Evolutionary conservation across 768 basidiomycete species (phyloP), one percentile per base, ranked within the genome.

Genomic region (Tylopilus vinaceipallidus): DNA sequence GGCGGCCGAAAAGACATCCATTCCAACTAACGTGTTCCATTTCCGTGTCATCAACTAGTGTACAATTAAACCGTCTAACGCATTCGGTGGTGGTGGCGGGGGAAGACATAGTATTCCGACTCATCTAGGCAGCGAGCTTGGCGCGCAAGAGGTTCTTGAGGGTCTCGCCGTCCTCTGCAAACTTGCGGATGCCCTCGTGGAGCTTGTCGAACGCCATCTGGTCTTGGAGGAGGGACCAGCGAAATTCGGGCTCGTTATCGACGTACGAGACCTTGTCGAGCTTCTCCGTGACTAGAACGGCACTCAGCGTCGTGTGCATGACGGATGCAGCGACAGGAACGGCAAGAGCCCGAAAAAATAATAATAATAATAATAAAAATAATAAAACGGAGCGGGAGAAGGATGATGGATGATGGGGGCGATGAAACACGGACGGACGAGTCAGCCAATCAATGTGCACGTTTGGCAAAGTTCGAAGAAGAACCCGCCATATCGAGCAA

Each of bases 121-220:
- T n/a, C n/a, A n/a, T 33, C 42, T 48, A 68, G 24, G 59, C 66
- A 13, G 42, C 2, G 38, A 91, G 65, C 70, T 86, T 89, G 72
- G 83, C 56, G 71, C 78, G 83, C 68, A 99, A 77, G 57, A 91
- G 67, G 12, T 72, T 70, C 80, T 95, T 97, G 74, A 99, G 84
- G 3, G 89, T 83, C 66, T 84, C 80, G 50, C 92, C 93, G 64
- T 98, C 97, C 75, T 90, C 93, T 43, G 93, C 95, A 67, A 99
- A 99, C 73, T 95, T 97, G 77, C 84, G 86, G 78, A 99, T 97
- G 62, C 97, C 97, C 75, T 98, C 92, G 71, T 97, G 92, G 47
- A 98, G 79, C 78, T 98, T 98, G 71, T 98, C 95, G 67, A 93
- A 95, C n/a, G 95, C 94, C 95, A 98, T 97, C 66, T 79, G 74